Percentiles rank a stretch among this genome's conserved stretches.
These are phyloP conservation scores for Exophiala lecanii-corni DNA, from an alignment of 2,329 filamentous ascomycete species.

Conservation along the genomic window DNA sequence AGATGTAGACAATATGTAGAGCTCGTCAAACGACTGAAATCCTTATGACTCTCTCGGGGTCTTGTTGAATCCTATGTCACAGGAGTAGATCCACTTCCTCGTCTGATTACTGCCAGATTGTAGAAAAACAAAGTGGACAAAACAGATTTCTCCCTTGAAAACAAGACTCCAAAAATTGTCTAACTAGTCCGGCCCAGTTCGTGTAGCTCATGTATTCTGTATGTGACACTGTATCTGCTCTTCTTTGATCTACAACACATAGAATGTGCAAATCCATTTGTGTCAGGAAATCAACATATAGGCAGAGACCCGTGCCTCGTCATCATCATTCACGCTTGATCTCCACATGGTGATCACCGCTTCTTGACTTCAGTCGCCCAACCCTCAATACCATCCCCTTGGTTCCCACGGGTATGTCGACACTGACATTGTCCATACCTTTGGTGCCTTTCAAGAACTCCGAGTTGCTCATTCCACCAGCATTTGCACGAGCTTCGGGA, in stretches of 20 bases:
- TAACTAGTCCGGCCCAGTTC: no score
- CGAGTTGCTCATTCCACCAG: slow-evolving; percentile 89
- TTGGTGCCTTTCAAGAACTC: slow-evolving; percentile 77
- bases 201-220: slow-evolving; percentile 10
- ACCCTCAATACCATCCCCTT: slow-evolving; percentile 90
- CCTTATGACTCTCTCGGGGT: no score
- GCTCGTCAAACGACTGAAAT: no score
- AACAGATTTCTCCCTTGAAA: no score
- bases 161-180: no score
- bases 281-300: background rate
- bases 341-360: slow-evolving; percentile 45
- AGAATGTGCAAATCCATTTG: slow-evolving; percentile 3
- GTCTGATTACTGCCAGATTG: no score
- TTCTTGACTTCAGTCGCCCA: slow-evolving; percentile 88
- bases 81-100: no score
- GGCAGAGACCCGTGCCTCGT: background rate
- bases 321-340: background rate
- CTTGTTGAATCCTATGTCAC: no score
- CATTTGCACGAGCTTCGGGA: slow-evolving; percentile 86
- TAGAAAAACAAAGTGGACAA: no score
- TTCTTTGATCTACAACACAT: slow-evolving; percentile 8
- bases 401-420: slow-evolving; percentile 73
- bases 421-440: slow-evolving; percentile 76
- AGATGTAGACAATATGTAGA: no score
- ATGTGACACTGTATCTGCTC: slow-evolving; percentile 12